phyloP scores from a whole-genome alignment of 306 rosid genomes.

The Malus fusca region DNA sequence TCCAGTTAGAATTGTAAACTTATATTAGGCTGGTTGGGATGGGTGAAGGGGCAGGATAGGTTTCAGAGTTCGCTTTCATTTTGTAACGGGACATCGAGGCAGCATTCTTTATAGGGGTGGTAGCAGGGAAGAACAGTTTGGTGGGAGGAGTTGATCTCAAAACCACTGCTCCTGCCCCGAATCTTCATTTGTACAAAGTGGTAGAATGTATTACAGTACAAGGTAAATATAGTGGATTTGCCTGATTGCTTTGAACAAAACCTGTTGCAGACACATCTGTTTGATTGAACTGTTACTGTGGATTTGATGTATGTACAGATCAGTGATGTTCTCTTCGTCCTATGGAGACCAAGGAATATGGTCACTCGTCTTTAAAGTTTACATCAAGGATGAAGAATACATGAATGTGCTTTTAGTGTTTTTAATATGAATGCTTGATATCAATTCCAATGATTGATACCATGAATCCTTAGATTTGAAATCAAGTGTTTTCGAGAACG shows the following conservation, averaged over 20 bases:
- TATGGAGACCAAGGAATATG: too few species aligned
- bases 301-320: background rate
- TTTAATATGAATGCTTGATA: too few species aligned
- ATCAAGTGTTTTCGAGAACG: background rate
- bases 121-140: conserved; percentile 24
- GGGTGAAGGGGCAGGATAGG: conserved; percentile 38
- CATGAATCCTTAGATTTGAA: background rate
- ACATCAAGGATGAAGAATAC: too few species aligned
- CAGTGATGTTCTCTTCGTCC: too few species aligned
- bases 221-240: conserved; percentile 19
- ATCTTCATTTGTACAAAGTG: conserved; percentile 22
- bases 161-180: conserved; percentile 26
- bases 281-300: background rate
- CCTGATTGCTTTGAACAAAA: background rate
- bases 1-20: conserved; percentile 39
- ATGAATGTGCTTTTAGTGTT: background rate
- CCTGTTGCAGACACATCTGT: background rate
- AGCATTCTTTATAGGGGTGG: conserved; percentile 30
- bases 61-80: conserved; percentile 13
- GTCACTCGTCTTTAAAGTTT: too few species aligned
- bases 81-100: conserved; percentile 25
- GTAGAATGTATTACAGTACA: background rate
- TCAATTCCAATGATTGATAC: background rate
- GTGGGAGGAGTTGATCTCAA: conserved; percentile 21
- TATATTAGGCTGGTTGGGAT: conserved; percentile 26